Percentiles rank a stretch among this genome's conserved stretches.
Evolutionary conservation across 2,329 filamentous ascomycete species (phyloP).

Genomic region (Knoxdaviesia capensis): DNA sequence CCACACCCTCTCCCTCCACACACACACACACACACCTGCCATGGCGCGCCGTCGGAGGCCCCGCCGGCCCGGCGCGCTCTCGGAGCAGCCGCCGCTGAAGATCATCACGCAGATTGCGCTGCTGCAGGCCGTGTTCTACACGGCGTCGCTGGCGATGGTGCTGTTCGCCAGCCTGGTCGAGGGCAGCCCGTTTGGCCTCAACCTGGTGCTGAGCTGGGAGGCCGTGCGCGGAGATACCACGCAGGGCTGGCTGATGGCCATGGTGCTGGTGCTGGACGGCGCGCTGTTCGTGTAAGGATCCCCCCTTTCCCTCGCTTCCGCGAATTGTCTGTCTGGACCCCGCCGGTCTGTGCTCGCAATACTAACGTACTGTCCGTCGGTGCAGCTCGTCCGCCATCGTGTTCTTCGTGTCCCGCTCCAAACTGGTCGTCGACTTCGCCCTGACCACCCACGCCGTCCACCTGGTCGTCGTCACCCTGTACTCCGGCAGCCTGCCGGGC

Average conservation of each 20-base stretch:
- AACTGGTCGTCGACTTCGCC: conserved; percentile 88
- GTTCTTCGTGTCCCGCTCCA: conserved; percentile 67
- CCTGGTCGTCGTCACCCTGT: conserved; percentile 56
- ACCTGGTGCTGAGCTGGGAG: conserved; percentile 37
- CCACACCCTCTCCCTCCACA: background rate
- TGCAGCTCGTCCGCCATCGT: conserved; percentile 65
- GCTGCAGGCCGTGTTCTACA: conserved; percentile 36
- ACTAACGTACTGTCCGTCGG: conserved; percentile 2
- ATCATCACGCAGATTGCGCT: conserved; percentile 38
- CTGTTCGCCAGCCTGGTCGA: conserved; percentile 38
- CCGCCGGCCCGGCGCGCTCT: conserved; percentile 36
- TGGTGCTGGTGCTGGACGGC: conserved; percentile 36
- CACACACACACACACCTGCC: background rate
- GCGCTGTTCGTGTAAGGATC: conserved; percentile 26
- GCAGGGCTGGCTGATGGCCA: conserved; percentile 37
- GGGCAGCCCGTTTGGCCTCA: conserved; percentile 30
- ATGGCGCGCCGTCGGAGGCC: conserved; percentile 37
- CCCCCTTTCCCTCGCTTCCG: conserved; percentile 2
- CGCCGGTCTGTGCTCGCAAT: background rate
- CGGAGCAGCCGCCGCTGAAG: conserved; percentile 38
- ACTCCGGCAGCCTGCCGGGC: conserved; percentile 54
- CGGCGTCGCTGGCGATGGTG: conserved; percentile 27
- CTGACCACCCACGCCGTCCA: conserved; percentile 75
- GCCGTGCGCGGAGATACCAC: conserved; percentile 40
- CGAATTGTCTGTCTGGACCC: background rate